phyloP scores from a whole-genome alignment of 1,284 basidiomycete species.

The Cystobasidium sp. region DNA sequence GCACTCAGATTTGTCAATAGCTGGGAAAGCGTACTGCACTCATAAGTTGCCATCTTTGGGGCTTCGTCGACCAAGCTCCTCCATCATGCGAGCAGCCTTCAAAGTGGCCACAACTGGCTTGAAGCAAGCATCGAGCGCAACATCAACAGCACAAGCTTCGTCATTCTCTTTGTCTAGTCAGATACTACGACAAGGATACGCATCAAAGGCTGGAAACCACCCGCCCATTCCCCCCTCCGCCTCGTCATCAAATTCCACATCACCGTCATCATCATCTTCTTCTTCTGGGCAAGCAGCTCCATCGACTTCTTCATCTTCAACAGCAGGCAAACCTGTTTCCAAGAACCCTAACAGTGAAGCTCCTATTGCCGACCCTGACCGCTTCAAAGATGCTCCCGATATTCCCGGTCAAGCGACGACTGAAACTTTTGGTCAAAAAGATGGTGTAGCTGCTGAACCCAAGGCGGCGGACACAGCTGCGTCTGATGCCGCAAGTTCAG shows the following conservation, averaged over 20 bases:
- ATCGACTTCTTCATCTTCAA: not conserved
- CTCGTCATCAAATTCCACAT: conserved; percentile 12
- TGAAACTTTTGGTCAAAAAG: conserved; percentile 11
- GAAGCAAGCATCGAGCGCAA: conserved; percentile 13
- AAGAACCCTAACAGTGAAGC: conserved; percentile 17
- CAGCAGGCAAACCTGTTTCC: conserved; percentile 14
- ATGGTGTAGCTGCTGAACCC: not conserved
- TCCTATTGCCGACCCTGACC: conserved; percentile 19
- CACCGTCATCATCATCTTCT: conserved; percentile 4
- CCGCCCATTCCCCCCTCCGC: conserved; percentile 5
- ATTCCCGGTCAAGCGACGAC: not conserved
- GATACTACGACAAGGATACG: conserved; percentile 4
- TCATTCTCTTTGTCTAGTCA: conserved; percentile 1
- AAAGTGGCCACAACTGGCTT: conserved; percentile 19
- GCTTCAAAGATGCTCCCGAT: conserved; percentile 16
- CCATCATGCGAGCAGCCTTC: conserved; percentile 25
- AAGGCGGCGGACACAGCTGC: conserved; percentile 9
- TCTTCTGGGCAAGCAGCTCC: not conserved
- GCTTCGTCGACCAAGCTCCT: not conserved
- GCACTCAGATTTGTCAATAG: not conserved
- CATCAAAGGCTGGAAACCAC: conserved; percentile 1
- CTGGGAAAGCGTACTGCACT: not conserved
- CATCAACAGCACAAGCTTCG: conserved; percentile 9
- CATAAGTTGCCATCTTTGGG: not conserved
- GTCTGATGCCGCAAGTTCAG: not conserved